Evolutionary conservation across 1,139 yeast species (phyloP), one percentile per base, ranked within the genome.

Genomic region (Diutina rugosa): DNA sequence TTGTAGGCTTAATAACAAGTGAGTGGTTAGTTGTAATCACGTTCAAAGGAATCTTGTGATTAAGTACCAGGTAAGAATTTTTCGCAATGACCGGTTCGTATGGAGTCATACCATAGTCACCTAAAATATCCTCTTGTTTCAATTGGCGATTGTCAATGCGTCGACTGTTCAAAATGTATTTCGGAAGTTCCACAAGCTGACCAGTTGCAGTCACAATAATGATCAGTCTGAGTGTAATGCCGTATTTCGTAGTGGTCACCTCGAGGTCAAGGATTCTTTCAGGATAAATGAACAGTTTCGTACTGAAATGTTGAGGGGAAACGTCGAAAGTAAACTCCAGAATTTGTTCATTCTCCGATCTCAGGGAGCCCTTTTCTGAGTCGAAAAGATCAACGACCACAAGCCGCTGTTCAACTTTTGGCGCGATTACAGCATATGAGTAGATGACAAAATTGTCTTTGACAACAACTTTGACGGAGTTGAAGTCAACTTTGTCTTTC

Each of bases 401-500:
- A 16, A 93, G 66, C 62, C 85, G 79, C 58, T 84, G 81, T 56
- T 83, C 82, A 35, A 72, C 67, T 61, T 79, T 65, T 14, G 87
- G 87, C 3, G 68, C 68, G 2, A 68, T 67, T 56, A 82, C 74
- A 66, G 77, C 80, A 65, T 80, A 88, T 0, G 93, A 74, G 67
- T 87, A 87, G 4, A 88, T 77, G 14, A 90, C 72, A 90, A 95
- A 91, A 68, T 90, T 84, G 65, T 93, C 98, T 57, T 91, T 95
- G 68, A 83, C 78, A 0, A 83, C 73, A 46, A 89, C 64, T 32
- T 77, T 74, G 21, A 89, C 64, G 0, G 80, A 73, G 1, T 57
- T 56, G 6, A 59, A 55, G 14, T 49, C 53, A 16, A 32, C 32
- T 12, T 14, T 14, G 54, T 73, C 78, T 21, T 76, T 64, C 1